phyloP scores from a whole-genome alignment of 805 yeast species.

The Teunomyces atbi region DNA sequence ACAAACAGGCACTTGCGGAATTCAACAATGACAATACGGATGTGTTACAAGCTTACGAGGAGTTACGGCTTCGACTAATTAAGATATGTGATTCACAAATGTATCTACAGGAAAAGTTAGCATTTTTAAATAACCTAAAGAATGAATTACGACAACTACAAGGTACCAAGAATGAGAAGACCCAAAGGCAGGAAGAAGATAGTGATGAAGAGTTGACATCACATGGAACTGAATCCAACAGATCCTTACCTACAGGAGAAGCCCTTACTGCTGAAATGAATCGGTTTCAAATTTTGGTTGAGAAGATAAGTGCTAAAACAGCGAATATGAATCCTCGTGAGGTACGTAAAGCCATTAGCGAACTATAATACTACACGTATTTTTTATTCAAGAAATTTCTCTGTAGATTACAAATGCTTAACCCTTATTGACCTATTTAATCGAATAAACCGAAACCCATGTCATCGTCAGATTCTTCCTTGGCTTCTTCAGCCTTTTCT shows the following conservation, averaged over 20 bases:
- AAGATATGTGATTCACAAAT: slow-evolving; percentile 16
- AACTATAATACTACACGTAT: background rate
- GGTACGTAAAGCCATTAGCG: slow-evolving; percentile 2
- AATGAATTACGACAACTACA: slow-evolving; percentile 6
- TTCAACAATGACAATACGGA: background rate
- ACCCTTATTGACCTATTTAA: slow-evolving; percentile 43
- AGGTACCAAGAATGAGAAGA: background rate
- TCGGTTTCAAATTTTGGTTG: slow-evolving; percentile 27
- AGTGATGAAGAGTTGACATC: slow-evolving; percentile 19
- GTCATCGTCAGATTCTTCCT: slow-evolving; percentile 66
- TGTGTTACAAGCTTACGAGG: slow-evolving; percentile 18
- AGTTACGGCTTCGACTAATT: slow-evolving; percentile 15
- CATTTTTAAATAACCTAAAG: slow-evolving; percentile 20
- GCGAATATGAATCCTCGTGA: slow-evolving; percentile 1
- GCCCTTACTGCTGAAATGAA: slow-evolving; percentile 18
- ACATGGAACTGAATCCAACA: background rate
- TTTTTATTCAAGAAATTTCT: background rate
- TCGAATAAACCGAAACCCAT: slow-evolving; percentile 99
- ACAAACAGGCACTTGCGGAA: background rate
- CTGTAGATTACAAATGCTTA: slow-evolving; percentile 1
- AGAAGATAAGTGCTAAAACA: slow-evolving; percentile 18
- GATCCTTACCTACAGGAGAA: background rate
- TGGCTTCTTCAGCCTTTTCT: slow-evolving; percentile 64
- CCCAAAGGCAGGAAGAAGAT: slow-evolving; percentile 11
- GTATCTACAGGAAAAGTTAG: slow-evolving; percentile 30